Base-by-base conservation (phyloP, 2,329 filamentous ascomycete species). In the Hypoxylon sp. region DNA sequence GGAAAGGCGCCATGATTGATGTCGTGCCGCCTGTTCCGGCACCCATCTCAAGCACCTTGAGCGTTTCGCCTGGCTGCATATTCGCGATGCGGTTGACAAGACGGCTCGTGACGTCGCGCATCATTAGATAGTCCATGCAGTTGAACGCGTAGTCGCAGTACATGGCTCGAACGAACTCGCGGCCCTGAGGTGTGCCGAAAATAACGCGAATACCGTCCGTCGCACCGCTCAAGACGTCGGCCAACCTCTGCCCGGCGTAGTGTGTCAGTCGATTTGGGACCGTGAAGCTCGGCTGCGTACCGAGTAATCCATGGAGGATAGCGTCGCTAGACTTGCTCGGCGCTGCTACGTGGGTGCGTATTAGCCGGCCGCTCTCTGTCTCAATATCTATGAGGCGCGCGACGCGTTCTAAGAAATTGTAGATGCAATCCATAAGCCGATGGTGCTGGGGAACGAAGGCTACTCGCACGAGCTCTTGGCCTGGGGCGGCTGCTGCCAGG, bases 1-100 rank as follows among this genome's bases (percentile, higher is more conserved):
- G 18, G 3, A 38, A 11, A 3, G 33, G 33, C 15, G 9, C 33
- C 1, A 79, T 17, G 2, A 65, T 49, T 8, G 60, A 60, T 0
- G 78, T 77, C 1, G 78, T 80, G 0, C 75, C 77, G 4, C 78
- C 78, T 0, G 77, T 79, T 5, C 77, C 78, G 2, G 72, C 77
- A 78, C 55, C 55, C 48, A 58, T 63, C 64, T 80, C 77, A 40
- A 82, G 69, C 35, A 81, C 74, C 1, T 69, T 65, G 11, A 78
- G 58, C 6, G 54, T 2, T 42, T 37, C 3, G 62, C 49, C 1
- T 53, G 27, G 4, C 46, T 52, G 13, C n/a, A 31, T 23, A 2
- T 33, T 20, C 1, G 9, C n/a, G 11, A 21, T 3, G 6, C 48
- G 23, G n/a, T 13, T 7, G 11, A 13, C 51, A n/a, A 67, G 69